These are phyloP conservation scores for Tremella fuciformis DNA, from an alignment of 768 basidiomycete genomes.

Conservation along the genomic window DNA sequence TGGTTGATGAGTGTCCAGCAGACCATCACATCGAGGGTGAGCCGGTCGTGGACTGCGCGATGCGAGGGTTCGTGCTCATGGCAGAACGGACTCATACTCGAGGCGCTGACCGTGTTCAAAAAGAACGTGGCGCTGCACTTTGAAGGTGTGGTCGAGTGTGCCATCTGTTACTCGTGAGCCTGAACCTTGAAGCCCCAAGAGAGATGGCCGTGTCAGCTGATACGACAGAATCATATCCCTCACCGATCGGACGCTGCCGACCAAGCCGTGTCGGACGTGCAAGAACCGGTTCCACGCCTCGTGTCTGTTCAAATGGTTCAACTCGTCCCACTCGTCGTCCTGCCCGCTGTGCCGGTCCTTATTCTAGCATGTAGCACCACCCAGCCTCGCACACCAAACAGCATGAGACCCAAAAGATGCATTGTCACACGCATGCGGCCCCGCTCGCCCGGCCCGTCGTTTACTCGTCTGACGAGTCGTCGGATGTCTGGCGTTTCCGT, in stretches of 20 bases:
- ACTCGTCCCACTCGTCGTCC: constrained; percentile 67
- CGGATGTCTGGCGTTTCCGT: neutral
- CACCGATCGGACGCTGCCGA: constrained; percentile 80
- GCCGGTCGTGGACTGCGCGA: constrained; percentile 46
- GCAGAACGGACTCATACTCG: constrained; percentile 84
- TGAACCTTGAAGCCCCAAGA: neutral
- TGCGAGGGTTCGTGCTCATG: constrained; percentile 3
- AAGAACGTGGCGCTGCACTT: constrained; percentile 91
- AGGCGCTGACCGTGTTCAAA: constrained; percentile 84
- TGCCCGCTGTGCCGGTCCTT: constrained; percentile 82
- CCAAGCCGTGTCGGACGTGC: constrained; percentile 89
- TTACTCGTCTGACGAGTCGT: neutral
- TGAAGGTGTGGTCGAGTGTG: constrained; percentile 91
- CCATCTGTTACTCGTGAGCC: constrained; percentile 61
- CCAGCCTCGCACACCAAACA: too few species aligned
- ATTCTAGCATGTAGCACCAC: constrained; percentile 29
- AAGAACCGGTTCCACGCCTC: constrained; percentile 89
- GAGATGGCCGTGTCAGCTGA: constrained; percentile 1
- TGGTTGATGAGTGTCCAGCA: constrained; percentile 94
- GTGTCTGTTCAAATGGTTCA: constrained; percentile 74
- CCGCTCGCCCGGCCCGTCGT: too few species aligned
- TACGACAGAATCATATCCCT: constrained; percentile 75
- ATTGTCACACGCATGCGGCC: too few species aligned
- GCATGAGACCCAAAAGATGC: too few species aligned
- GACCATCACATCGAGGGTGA: constrained; percentile 78